Evolutionary conservation across 2,329 filamentous ascomycete genomes (phyloP), one percentile per base, ranked within the genome.

Genomic region (Zasmidium angulare): DNA sequence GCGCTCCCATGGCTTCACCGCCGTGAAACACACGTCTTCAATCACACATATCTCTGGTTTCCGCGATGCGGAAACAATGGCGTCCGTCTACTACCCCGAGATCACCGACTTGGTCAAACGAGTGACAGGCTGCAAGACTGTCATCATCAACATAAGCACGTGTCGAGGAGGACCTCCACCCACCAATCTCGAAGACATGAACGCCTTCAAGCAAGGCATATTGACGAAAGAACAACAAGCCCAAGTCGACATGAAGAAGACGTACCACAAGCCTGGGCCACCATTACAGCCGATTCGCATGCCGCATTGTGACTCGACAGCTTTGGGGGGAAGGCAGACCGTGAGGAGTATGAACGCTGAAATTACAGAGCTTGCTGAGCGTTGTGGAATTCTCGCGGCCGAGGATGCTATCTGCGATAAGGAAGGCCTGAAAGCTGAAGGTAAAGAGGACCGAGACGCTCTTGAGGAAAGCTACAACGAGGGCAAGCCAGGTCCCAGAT

Each of bases 401-500:
- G 58, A 56, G 26, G 48, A 60, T 22, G 40, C 21, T 19, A 43
- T 59, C 21, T 49, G 56, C 31, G 23, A 10, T 9, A 46, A 22
- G 17, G 43, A 11, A n/a, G 10, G 23, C 21, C n/a, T 53, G 23
- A 19, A 20, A 6, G 7, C 43, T 10, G 23, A 40, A 17, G 9
- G 26, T 12, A 53, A 53, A 23, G 40, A 36, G 14, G 48, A 26
- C 43, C 20, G 43, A 3, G 24, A 53, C 3, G 40, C 31, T 2
- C 49, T 60, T 19, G 53, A 47, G 11, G n/a, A 47, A 21, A 20
- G 23, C 7, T 59, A 59, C 51, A 59, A 59, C 48, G 43, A 52
- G 11, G 47, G 31, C n/a, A 23, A 46, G n/a, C 47, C 46, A 2
- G 57, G 53, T n/a, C 58, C 53, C 19, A 46, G 58, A 21, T 60